Percentiles rank a stretch among this genome's conserved stretches.
These are phyloP conservation scores for Gorgonomyces haynaldii DNA, from an alignment of 192 early-diverging fungal species.

Conservation along the genomic window DNA sequence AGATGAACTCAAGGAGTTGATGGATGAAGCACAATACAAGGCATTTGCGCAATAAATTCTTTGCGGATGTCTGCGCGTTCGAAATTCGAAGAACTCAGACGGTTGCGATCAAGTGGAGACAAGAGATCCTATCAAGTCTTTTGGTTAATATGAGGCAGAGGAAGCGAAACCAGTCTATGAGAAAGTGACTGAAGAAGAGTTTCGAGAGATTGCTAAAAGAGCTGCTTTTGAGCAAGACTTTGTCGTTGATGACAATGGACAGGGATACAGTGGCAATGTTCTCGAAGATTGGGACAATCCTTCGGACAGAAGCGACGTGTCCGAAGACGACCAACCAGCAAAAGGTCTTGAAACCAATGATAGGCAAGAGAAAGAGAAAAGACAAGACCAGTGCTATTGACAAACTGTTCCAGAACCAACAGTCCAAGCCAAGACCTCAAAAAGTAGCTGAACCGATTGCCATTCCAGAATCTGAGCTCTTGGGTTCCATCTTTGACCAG, in stretches of 20 bases:
- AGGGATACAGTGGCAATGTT: slow-evolving; percentile 50
- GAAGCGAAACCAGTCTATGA: slow-evolving; percentile 12
- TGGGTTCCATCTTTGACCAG: too few species aligned
- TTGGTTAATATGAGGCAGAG: background rate
- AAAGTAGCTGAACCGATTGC: slow-evolving; percentile 2
- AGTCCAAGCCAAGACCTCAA: slow-evolving; percentile 14
- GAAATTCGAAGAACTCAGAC: background rate
- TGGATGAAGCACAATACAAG: slow-evolving; percentile 62
- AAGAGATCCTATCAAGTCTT: too few species aligned
- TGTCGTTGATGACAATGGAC: slow-evolving; percentile 53
- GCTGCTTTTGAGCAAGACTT: slow-evolving; percentile 16
- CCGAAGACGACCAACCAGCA: too few species aligned
- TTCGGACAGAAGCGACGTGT: too few species aligned
- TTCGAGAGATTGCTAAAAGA: slow-evolving; percentile 9
- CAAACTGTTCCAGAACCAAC: slow-evolving; percentile 27
- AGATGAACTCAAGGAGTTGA: slow-evolving; percentile 57
- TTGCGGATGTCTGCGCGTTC: background rate
- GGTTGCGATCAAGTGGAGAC: too few species aligned
- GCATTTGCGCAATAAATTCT: slow-evolving; percentile 15
- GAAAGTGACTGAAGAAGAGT: slow-evolving; percentile 18
- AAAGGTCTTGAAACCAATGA: slow-evolving; percentile 16
- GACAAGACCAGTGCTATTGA: slow-evolving; percentile 13
- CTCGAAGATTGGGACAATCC: slow-evolving; percentile 39
- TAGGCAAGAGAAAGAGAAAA: slow-evolving; percentile 20
- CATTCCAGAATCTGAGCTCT: slow-evolving; percentile 1